Percentiles rank a stretch among this genome's conserved stretches.
phyloP scores from a whole-genome alignment of 495 filamentous ascomycete species.

The Staphylotrichum longicolle region DNA sequence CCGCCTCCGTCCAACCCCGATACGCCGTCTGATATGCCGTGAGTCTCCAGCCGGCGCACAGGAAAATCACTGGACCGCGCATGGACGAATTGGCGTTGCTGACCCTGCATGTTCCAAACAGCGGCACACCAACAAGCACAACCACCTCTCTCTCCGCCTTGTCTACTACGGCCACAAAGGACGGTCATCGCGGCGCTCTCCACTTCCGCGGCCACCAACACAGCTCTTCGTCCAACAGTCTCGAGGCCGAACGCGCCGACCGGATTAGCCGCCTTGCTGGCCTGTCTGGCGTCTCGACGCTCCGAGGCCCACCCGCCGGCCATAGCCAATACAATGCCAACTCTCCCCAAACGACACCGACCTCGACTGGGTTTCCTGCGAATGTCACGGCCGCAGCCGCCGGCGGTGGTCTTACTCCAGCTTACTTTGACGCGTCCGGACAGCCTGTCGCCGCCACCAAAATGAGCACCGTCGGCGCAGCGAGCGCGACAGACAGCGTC shows the following conservation, averaged over 20 bases:
- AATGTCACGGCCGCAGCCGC: background rate
- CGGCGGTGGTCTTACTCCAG: conserved; percentile 14
- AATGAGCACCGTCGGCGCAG: conserved; percentile 83
- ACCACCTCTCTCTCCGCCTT: conserved; percentile 83
- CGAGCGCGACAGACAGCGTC: conserved; percentile 65
- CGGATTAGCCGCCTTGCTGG: conserved; percentile 89
- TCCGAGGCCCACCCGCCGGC: conserved; percentile 49
- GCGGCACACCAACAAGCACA: conserved; percentile 86
- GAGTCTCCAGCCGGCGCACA: conserved; percentile 39
- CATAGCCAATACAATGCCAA: conserved; percentile 24
- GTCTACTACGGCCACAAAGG: conserved; percentile 90
- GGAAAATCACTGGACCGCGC: background rate
- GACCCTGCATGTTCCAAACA: conserved; percentile 34
- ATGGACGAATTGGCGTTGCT: conserved; percentile 5
- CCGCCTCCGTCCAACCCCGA: conserved; percentile 78
- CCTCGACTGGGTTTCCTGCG: conserved; percentile 30
- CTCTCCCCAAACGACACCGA: conserved; percentile 34
- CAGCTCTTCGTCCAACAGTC: conserved; percentile 61
- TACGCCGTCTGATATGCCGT: conserved; percentile 92
- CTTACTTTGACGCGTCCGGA: conserved; percentile 70
- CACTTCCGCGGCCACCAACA: conserved; percentile 57
- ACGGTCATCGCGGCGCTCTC: conserved; percentile 73
- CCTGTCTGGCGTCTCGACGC: conserved; percentile 72
- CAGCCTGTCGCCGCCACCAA: conserved; percentile 57
- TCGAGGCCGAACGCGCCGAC: conserved; percentile 88